Conservation (phyloP, 805 yeast genomes). For the Hermanozyma aechmeae region DNA sequence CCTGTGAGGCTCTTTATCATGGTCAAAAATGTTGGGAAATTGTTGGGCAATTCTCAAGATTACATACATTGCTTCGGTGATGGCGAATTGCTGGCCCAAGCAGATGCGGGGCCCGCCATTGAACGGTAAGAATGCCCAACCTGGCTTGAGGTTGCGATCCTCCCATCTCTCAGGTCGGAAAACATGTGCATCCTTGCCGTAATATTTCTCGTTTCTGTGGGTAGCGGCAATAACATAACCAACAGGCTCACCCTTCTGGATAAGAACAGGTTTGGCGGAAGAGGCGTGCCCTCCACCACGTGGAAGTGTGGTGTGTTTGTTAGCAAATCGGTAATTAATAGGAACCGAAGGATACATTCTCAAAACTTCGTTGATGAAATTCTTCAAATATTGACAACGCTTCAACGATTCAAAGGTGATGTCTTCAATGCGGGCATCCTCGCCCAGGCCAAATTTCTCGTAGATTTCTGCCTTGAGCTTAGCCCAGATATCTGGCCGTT, state of each 20-base stretch:
- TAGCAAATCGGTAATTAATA: constrained; percentile 21
- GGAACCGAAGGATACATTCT: constrained; percentile 28
- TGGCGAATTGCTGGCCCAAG: constrained; percentile 1
- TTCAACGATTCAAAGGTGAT: constrained; percentile 25
- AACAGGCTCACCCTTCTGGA: constrained; percentile 2
- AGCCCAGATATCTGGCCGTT: constrained; percentile 19
- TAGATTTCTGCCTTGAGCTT: constrained; percentile 19
- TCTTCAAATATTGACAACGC: constrained; percentile 22
- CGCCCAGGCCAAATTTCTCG: constrained; percentile 16
- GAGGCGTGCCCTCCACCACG: constrained; percentile 22
- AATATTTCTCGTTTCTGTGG: not conserved
- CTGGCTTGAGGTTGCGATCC: not conserved
- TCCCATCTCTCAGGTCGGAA: no score
- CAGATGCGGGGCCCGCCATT: not conserved
- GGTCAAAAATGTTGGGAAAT: constrained; percentile 2
- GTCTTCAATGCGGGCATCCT: constrained; percentile 11
- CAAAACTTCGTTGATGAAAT: constrained; percentile 20
- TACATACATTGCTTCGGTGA: constrained; percentile 3
- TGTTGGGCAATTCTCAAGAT: constrained; percentile 1
- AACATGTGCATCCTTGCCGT: no score
- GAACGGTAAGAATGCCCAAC: not conserved
- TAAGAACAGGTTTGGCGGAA: constrained; percentile 3
- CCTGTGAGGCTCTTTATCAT: constrained; percentile 1
- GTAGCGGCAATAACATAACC: not conserved
- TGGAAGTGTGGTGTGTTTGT: constrained; percentile 23